Conservation (phyloP, 306 rosid species). For the Acmispon strigosus region DNA sequence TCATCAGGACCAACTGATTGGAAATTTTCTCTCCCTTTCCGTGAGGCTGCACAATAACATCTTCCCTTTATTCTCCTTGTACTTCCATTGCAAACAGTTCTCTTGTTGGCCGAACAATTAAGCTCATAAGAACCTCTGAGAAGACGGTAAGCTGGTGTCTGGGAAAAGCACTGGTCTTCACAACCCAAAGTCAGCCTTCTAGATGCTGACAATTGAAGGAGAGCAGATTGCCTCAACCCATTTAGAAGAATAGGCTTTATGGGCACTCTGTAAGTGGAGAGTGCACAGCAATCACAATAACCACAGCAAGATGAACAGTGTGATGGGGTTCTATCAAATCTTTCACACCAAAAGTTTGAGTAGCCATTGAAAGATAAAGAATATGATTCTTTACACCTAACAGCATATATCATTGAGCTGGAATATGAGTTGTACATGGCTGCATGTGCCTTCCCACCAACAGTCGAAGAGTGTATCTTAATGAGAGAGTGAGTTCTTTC, state of each 20-base stretch:
- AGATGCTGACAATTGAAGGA: constrained; percentile 66
- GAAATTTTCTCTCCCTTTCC: constrained; percentile 25
- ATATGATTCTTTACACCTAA: constrained; percentile 44
- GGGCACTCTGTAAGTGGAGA: constrained; percentile 40
- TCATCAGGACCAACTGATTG: constrained; percentile 35
- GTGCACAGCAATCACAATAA: constrained; percentile 45
- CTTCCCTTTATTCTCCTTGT: constrained; percentile 41
- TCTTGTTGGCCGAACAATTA: constrained; percentile 33
- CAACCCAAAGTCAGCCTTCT: constrained; percentile 62
- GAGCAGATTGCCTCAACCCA: constrained; percentile 77
- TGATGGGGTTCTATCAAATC: constrained; percentile 51
- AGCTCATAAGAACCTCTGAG: constrained; percentile 35
- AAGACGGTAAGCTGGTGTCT: constrained; percentile 35
- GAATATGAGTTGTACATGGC: constrained; percentile 49
- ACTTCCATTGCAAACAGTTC: constrained; percentile 29
- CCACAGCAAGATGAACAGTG: constrained; percentile 27
- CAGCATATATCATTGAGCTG: constrained; percentile 53
- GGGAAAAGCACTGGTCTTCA: constrained; percentile 31
- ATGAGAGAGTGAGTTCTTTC: constrained; percentile 20
- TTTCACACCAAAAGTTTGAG: constrained; percentile 46
- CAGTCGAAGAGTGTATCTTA: constrained; percentile 22
- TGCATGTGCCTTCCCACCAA: constrained; percentile 6
- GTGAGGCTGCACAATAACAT: constrained; percentile 30
- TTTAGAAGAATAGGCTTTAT: constrained; percentile 33
- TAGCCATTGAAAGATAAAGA: constrained; percentile 51